These are phyloP conservation scores for Nakazawaea molendinolei DNA, from an alignment of 805 yeast species.

Conservation along the genomic window DNA sequence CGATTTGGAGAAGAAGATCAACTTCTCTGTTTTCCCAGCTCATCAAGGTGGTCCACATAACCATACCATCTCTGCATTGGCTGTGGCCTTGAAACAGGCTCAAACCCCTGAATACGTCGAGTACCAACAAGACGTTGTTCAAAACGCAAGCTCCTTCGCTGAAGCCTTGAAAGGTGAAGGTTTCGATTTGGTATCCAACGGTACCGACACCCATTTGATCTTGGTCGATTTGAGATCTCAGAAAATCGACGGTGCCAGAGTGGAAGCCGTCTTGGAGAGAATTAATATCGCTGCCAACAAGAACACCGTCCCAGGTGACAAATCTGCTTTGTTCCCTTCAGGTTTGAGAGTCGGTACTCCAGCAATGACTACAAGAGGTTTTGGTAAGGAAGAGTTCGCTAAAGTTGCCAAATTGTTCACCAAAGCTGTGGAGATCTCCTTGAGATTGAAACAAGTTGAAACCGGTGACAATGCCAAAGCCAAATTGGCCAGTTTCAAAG, in stretches of 20 bases:
- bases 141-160: conserved; percentile 77
- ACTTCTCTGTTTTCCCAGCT: conserved; percentile 97
- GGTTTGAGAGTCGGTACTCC: conserved; percentile 98
- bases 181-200: conserved; percentile 77
- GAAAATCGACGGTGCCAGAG: conserved; percentile 91
- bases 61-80: conserved; percentile 94
- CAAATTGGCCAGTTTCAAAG: conserved; percentile 63
- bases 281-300: conserved; percentile 93
- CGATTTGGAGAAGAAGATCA: conserved; percentile 86
- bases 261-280: conserved; percentile 83
- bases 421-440: conserved; percentile 66
- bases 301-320: conserved; percentile 95
- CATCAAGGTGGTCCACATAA: conserved; percentile 99
- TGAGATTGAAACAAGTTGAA: conserved; percentile 51
- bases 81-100: conserved; percentile 93
- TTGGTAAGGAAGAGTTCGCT: conserved; percentile 81
- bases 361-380: conserved; percentile 97
- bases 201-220: conserved; percentile 93
- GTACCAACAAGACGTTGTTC: conserved; percentile 78
- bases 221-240: conserved; percentile 75
- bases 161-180: conserved; percentile 57
- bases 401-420: conserved; percentile 77
- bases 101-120: conserved; percentile 78
- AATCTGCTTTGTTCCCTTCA: conserved; percentile 91
- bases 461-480: conserved; percentile 51